Base-by-base conservation (phyloP, 352 stramenopile species). In the Elongisporangium senticosum region DNA sequence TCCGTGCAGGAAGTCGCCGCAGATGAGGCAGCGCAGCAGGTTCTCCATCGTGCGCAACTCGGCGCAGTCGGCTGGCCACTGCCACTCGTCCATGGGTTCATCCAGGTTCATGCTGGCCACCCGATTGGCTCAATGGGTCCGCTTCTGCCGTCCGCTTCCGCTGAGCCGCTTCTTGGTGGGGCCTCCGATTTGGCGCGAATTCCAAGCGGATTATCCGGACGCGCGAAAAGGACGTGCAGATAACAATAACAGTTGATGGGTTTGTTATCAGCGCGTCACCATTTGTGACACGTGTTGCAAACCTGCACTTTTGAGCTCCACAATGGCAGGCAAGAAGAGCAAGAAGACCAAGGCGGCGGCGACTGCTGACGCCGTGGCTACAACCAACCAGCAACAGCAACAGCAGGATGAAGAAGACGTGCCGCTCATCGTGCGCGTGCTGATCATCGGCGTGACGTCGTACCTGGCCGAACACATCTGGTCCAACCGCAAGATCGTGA, bases 391-490 rank as follows among this genome's bases (percentile, higher is more conserved):
- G 6, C 47, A n/a, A 3, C 50, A 59, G 48, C 24, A 64, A 23
- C 24, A 56, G 40, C 11, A 19, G 5, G 69, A 77, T 37, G 63
- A 67, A 15, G 56, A 67, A 37, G 26, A 39, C 0, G 56, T 68
- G 50, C 81, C 81, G 40, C 66, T 88, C 20, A 50, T 79, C 60
- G 61, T 79, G 62, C 83, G 83, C 37, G 50, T 90, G 26, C 53
- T 80, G 53, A 85, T 85, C 22, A 79, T 90, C 39, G 72, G 69
- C 13, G 61, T 79, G 50, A 83, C 77, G 50, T 95, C 86, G 49
- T 90, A 77, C 49, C 53, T 91, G 22, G 86, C 83, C 4, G 78
- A 95, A 61, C 89, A 90, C 63, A 77, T 91, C 53, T 95, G 86
- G 86, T 83, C 74, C 23, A 79, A 93, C 65, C 81, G 82, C 59